Base-by-base conservation (phyloP, 441 rosid genomes). In the Jatropha multifida region DNA sequence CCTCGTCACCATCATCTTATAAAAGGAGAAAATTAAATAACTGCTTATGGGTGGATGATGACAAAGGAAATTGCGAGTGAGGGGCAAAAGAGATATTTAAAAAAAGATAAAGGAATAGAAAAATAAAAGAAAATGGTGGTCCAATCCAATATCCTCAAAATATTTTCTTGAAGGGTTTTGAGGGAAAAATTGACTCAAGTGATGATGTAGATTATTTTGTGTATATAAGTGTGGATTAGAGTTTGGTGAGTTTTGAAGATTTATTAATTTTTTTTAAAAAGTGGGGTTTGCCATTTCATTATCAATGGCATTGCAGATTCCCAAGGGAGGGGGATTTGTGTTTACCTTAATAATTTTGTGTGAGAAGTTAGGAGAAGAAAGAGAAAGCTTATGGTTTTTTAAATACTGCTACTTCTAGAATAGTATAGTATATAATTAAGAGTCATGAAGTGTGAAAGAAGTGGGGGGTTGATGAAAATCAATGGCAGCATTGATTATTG, bases 291-390 rank as follows among this genome's bases (percentile, higher is more conserved):
- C 82, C 85, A 81, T 82, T 76, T 76, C 18, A 59, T 68, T 42
- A 74, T 79, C 75, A 77, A 84, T 86, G 87, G 84, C 84, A 75
- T 85, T 87, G 97, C 98, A 77, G 94, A 91, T 94, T 94, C 97
- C 98, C 98, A 88, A 91, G 86, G 92, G 89, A 75, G 68, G 81
- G 88, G 86, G 64, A 74, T 72, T 80, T 71, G 78, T 60, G 68
- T 67, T 76, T 51, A 49, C 7, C 26, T 44, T 49, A 73, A 65
- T 77, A 78, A 81, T 77, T 76, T 75, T 62, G 84, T 79, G 81
- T 63, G 84, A 72, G 77, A 76, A 85, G 80, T 76, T 74, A 60
- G 68, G 72, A 60, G 59, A 78, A 65, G 56, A 65, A 14, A 71
- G 44, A 27, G 27, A 74, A 38, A 62, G 73, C 65, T 82, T 49